Base-by-base conservation (phyloP, 805 yeast genomes). In the Helenozyma baotianmanensis region DNA sequence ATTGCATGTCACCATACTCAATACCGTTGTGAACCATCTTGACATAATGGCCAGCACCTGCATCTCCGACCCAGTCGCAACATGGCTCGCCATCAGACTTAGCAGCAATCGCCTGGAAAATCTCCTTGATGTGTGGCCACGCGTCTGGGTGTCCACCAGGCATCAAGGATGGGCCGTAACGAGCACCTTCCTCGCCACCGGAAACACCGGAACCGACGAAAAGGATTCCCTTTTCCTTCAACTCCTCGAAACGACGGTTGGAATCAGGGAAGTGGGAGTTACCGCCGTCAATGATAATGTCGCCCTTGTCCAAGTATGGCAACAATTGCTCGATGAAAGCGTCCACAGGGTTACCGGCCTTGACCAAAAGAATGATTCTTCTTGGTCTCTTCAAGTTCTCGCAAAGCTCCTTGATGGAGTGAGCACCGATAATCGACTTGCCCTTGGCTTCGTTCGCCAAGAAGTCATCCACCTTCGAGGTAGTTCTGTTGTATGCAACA, bases 161-260 rank as follows among this genome's bases (percentile, higher is more conserved):
- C 98, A 90, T 90, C 67, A 90, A 77, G 44, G 97, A 89, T 44
- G 98, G 98, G 58, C 98, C 98, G 68, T 84, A 78, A 72, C 98
- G 86, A 55, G 98, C 98, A 76, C 98, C 98, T 67, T 90, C 98
- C 72, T 90, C 98, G 76, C 98, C 98, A 70, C 98, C 98, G 52
- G 97, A 90, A 47, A 92, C 97, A 83, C 98, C 98, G 43, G 96
- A 89, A 58, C 98, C 98, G 46, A 90, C 97, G 52, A 87, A 92
- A 48, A 78, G 70, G 58, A 89, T 80, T 27, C 95, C 97, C 75
- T 90, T 80, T 37, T 67, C 72, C 64, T 82, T 79, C 63, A 90
- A 78, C 62, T 88, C 95, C 39, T 76, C 90, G 74, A 69, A 87
- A 70, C 98, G 86, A 73, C 97, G 88, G 83, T 89, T 89, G 42